A percentile compares a stretch with the other conserved stretches of the same genome.
phyloP scores from a whole-genome alignment of 345 rosid genomes.

The Euphorbia lathyris region DNA sequence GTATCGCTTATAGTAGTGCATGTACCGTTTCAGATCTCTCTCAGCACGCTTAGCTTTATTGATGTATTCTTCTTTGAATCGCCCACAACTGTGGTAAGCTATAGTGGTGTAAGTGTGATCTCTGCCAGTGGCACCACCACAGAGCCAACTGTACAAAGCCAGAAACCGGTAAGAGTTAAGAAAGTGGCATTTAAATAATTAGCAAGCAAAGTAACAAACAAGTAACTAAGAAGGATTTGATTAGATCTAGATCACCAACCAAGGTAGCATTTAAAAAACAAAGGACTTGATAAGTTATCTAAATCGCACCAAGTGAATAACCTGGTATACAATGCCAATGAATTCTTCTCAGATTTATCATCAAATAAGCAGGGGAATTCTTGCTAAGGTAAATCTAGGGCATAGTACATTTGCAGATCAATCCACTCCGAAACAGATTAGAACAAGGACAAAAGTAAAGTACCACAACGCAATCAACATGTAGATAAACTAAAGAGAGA shows the following conservation, averaged over 20 bases:
- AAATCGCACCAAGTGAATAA: neutral
- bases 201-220: neutral
- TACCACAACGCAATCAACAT: neutral
- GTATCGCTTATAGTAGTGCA: conserved; percentile 51
- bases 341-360: neutral
- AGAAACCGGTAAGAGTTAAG: conserved; percentile 8
- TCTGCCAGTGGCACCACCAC: conserved; percentile 63
- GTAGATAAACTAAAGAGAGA: neutral
- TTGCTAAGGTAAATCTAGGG: neutral
- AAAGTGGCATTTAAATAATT: neutral
- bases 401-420: neutral
- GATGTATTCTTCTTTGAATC: conserved; percentile 38
- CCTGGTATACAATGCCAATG: neutral
- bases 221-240: neutral
- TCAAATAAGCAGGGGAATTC: neutral
- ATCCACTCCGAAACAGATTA: neutral
- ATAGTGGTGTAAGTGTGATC: conserved; percentile 40
- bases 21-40: conserved; percentile 41
- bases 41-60: conserved; percentile 39
- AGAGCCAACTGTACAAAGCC: conserved; percentile 51
- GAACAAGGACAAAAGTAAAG: neutral
- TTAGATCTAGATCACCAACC: neutral
- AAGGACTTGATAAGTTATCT: neutral
- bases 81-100: conserved; percentile 52
- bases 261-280: neutral